These are phyloP conservation scores for Volutella citrinella DNA, from an alignment of 2,329 filamentous ascomycete genomes.

Conservation along the genomic window DNA sequence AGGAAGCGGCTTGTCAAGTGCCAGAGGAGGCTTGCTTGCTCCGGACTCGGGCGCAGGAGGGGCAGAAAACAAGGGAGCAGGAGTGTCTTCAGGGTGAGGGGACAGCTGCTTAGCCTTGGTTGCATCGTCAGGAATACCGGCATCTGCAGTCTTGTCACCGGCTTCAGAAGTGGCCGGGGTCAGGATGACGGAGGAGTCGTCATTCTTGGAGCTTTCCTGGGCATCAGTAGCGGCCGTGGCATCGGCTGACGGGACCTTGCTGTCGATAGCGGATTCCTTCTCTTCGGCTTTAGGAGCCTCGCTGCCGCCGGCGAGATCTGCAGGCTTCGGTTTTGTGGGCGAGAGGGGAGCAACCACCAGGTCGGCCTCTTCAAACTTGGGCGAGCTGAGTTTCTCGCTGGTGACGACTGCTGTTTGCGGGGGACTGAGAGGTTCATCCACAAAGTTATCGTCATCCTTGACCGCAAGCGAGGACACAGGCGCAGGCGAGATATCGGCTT, in stretches of 20 bases:
- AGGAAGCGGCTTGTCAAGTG: conserved; percentile 14
- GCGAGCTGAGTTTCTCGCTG: conserved; percentile 51
- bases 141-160: conserved; percentile 14
- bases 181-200: conserved; percentile 18
- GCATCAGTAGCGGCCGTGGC: too few species aligned
- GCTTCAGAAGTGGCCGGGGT: conserved; percentile 23
- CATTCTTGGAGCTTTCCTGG: conserved; percentile 11
- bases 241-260: too few species aligned
- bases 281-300: too few species aligned
- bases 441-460: conserved; percentile 70
- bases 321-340: conserved; percentile 39
- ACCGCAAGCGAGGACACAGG: conserved; percentile 29
- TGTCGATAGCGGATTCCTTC: too few species aligned
- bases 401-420: conserved; percentile 61
- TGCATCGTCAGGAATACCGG: conserved; percentile 9
- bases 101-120: conserved; percentile 33
- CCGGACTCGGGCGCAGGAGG: conserved; percentile 27
- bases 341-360: conserved; percentile 57
- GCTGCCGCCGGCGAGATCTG: too few species aligned
- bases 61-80: conserved; percentile 56
- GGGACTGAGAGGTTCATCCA: conserved; percentile 74
- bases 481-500: conserved; percentile 45
- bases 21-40: conserved; percentile 21
- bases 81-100: conserved; percentile 64
- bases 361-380: conserved; percentile 53